phyloP scores from a whole-genome alignment of 495 filamentous ascomycete genomes.

The Stereocaulon alpinum region DNA sequence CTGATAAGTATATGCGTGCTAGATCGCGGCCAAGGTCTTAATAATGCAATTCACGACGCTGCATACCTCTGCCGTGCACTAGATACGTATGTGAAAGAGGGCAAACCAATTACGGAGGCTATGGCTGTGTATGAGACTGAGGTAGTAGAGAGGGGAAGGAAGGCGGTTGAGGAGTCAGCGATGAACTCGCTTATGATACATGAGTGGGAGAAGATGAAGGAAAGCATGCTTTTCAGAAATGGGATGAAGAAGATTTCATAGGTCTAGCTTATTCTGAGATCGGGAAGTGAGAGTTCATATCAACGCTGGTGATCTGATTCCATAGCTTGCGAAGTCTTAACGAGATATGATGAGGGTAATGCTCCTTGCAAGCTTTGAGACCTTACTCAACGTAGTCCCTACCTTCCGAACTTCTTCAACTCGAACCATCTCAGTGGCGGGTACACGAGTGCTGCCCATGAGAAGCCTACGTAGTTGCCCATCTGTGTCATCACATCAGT shows the following conservation, averaged over 20 bases:
- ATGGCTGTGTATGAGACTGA: constrained; percentile 39
- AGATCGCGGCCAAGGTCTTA: constrained; percentile 46
- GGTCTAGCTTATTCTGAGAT: no score
- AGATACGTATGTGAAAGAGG: constrained; percentile 16
- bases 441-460: no score
- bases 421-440: no score
- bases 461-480: no score
- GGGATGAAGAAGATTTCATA: background rate
- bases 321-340: no score
- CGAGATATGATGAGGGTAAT: no score
- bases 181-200: constrained; percentile 36
- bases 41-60: constrained; percentile 39
- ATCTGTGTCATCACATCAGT: constrained; percentile 1
- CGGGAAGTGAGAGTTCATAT: no score
- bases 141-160: constrained; percentile 37
- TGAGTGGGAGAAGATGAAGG: constrained; percentile 33
- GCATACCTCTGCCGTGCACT: constrained; percentile 32
- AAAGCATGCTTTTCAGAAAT: constrained; percentile 25
- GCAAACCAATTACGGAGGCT: constrained; percentile 16
- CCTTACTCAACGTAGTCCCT: no score
- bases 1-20: background rate
- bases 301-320: no score
- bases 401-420: no score
- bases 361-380: no score
- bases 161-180: constrained; percentile 34